These are phyloP conservation scores for Peziza echinospora DNA, from an alignment of 495 filamentous ascomycete genomes.

Conservation along the genomic window DNA sequence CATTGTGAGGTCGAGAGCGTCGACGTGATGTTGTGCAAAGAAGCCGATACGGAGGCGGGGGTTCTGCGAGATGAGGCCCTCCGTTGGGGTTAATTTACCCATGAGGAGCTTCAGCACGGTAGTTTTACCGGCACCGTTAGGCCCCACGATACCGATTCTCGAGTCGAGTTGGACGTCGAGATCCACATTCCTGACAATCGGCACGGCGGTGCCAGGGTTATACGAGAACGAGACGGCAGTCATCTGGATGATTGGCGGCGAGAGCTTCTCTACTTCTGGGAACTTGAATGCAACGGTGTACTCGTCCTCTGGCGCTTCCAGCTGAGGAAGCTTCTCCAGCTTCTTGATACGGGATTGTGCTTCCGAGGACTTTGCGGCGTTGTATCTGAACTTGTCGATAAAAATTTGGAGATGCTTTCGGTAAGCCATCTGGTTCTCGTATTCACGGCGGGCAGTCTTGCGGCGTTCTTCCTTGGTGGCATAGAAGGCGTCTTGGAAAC, in stretches of 20 bases:
- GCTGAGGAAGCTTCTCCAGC: slow-evolving; percentile 81
- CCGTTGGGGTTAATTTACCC: slow-evolving; percentile 54
- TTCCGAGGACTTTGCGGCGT: slow-evolving; percentile 95
- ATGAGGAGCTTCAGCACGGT: slow-evolving; percentile 89
- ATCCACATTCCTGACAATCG: slow-evolving; percentile 67
- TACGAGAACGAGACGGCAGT: slow-evolving; percentile 81
- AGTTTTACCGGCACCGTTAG: slow-evolving; percentile 97
- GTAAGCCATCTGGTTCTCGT: slow-evolving; percentile 93
- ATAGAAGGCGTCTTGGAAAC: slow-evolving; percentile 67
- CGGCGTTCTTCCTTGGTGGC: slow-evolving; percentile 90
- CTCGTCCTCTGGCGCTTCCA: slow-evolving; percentile 77
- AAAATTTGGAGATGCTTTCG: slow-evolving; percentile 62
- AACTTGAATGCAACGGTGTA: slow-evolving; percentile 97
- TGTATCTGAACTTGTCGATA: slow-evolving; percentile 99
- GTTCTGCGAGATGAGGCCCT: slow-evolving; percentile 67
- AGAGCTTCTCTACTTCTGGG: slow-evolving; percentile 92
- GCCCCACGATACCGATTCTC: slow-evolving; percentile 92
- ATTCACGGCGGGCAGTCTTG: slow-evolving; percentile 91
- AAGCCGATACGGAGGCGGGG: slow-evolving; percentile 76
- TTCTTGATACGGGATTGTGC: slow-evolving; percentile 98
- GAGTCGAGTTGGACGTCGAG: slow-evolving; percentile 95
- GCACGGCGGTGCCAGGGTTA: slow-evolving; percentile 41
- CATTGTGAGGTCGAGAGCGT: slow-evolving; percentile 73
- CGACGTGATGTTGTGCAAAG: slow-evolving; percentile 97
- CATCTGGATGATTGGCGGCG: slow-evolving; percentile 97